Evolutionary conservation across 2,329 filamentous ascomycete species (phyloP).

Genomic region (Aspergillus fischeri): DNA sequence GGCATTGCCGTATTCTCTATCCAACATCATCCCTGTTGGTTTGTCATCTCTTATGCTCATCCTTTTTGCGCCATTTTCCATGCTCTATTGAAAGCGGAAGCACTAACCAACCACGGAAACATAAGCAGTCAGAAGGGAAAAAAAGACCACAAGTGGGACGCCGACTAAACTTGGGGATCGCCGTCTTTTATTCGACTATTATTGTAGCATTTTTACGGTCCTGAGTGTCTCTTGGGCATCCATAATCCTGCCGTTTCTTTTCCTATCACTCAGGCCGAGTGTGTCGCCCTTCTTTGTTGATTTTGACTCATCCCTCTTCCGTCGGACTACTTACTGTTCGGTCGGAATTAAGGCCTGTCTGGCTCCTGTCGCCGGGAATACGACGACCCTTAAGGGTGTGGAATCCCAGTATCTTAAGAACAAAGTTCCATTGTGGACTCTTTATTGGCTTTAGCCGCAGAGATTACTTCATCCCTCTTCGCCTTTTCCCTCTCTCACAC

Average conservation of each 20-base stretch:
- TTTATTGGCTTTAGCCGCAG: too few relatives aligned
- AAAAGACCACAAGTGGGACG: not conserved
- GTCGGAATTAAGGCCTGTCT: not conserved
- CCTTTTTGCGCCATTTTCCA: not conserved
- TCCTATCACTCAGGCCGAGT: too few relatives aligned
- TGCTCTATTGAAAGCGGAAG: not conserved
- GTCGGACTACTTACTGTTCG: not conserved
- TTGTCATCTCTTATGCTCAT: not conserved
- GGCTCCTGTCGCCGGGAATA: too few relatives aligned
- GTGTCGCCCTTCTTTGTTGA: not conserved
- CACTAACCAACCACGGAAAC: not conserved
- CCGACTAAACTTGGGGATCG: not conserved
- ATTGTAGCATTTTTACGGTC: too few relatives aligned
- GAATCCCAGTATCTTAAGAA: too few relatives aligned
- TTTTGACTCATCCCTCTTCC: not conserved
- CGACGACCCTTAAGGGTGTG: too few relatives aligned
- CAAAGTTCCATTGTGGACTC: not conserved
- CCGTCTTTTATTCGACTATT: not conserved
- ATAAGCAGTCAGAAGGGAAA: not conserved
- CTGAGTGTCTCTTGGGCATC: not conserved
- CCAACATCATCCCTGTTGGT: not conserved
- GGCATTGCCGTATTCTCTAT: too few relatives aligned
- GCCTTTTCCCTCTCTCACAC: not conserved
- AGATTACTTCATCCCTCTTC: conserved; percentile 1
- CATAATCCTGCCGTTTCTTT: not conserved